These are phyloP conservation scores for Carex myosuroides DNA, from an alignment of 176 grass and related monocot species.

Conservation along the genomic window DNA sequence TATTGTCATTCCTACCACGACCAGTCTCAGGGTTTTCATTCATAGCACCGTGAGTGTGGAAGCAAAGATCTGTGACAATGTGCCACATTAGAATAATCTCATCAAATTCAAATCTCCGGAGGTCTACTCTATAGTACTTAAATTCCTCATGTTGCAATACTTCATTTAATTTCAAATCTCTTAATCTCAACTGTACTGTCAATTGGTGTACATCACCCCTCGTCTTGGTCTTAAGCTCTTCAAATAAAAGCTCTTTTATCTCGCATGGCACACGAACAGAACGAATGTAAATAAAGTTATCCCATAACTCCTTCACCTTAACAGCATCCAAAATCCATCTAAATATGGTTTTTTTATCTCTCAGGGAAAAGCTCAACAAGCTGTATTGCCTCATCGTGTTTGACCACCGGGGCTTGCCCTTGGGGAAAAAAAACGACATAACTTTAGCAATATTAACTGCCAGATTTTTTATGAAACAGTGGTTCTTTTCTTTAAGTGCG, in stretches of 20 bases:
- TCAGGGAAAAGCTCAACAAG: not conserved
- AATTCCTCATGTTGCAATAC: too few species aligned
- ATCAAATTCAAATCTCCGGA: not conserved
- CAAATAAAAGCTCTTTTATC: conserved; percentile 24
- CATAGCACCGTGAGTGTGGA: not conserved
- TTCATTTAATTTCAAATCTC: too few species aligned
- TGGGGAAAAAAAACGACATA: not conserved
- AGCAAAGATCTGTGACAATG: conserved; percentile 27
- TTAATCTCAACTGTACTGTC: too few species aligned
- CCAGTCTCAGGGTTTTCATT: not conserved
- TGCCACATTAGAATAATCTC: conserved; percentile 34
- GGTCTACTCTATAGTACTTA: too few species aligned
- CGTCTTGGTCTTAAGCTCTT: not conserved
- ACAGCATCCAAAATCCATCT: not conserved
- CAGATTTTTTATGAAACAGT: not conserved
- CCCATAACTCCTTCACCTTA: not conserved
- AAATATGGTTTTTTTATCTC: not conserved
- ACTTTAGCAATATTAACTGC: not conserved
- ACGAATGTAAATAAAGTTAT: not conserved
- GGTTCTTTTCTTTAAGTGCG: not conserved
- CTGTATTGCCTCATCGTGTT: conserved; percentile 29
- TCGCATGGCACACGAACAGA: not conserved
- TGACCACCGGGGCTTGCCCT: conserved; percentile 23
- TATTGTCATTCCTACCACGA: not conserved
- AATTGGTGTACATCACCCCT: rapidly evolving